Percentiles rank a stretch among this genome's conserved stretches.
Evolutionary conservation across 768 basidiomycete genomes (phyloP).

Genomic region (Macrolepiota dolichaula): DNA sequence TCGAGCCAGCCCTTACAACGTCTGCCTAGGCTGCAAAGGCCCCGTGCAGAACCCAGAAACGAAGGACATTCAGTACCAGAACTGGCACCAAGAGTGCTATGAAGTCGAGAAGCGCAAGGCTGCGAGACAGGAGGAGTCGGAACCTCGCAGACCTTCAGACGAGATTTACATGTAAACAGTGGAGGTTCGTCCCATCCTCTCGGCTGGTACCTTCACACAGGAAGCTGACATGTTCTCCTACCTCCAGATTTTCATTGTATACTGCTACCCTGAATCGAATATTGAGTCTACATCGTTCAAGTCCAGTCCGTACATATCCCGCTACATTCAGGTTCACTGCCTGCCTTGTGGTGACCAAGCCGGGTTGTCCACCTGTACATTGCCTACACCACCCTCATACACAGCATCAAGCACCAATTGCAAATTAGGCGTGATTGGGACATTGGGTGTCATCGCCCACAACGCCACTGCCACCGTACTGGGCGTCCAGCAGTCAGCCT

Average conservation of each 20-base stretch:
- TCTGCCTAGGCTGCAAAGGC: slow-evolving; percentile 5
- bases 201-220: too few relatives aligned
- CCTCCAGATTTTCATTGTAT: too few relatives aligned
- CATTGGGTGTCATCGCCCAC: slow-evolving; percentile 59
- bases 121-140: background rate
- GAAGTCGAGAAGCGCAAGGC: background rate
- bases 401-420: slow-evolving; percentile 51
- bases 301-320: background rate
- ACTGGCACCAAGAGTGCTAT: slow-evolving; percentile 5
- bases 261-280: too few relatives aligned
- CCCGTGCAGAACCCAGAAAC: background rate
- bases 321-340: background rate
- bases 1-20: background rate
- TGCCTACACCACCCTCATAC: slow-evolving; percentile 65
- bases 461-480: slow-evolving; percentile 63
- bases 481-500: background rate
- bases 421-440: slow-evolving; percentile 47
- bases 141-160: background rate
- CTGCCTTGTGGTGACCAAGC: slow-evolving; percentile 40
- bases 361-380: slow-evolving; percentile 56
- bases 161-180: background rate
- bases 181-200: background rate
- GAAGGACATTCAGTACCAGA: background rate
- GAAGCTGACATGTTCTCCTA: too few relatives aligned
- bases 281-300: background rate